phyloP scores from a whole-genome alignment of 805 yeast species.

The Ogataea minuta region DNA sequence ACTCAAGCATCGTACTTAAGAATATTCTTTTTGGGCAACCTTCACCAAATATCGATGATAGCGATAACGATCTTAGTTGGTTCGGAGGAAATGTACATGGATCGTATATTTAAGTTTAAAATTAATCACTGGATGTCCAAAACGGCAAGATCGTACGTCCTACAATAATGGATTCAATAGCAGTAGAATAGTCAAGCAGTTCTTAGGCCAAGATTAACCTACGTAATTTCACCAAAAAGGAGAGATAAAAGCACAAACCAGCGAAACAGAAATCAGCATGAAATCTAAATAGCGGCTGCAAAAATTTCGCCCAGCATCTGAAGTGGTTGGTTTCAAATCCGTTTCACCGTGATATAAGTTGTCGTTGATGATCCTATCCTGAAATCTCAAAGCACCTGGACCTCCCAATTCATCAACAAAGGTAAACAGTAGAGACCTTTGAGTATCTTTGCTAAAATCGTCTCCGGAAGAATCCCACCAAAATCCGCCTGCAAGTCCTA shows the following conservation, averaged over 20 bases:
- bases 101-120: slow-evolving; percentile 14
- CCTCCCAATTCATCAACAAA: slow-evolving; percentile 44
- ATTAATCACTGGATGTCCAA: too few relatives aligned
- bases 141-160: too few relatives aligned
- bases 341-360: slow-evolving; percentile 9
- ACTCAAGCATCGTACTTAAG: too few relatives aligned
- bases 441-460: slow-evolving; percentile 27
- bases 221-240: not conserved
- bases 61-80: slow-evolving; percentile 27
- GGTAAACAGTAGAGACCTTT: slow-evolving; percentile 42
- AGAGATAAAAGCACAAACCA: too few relatives aligned
- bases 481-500: slow-evolving; percentile 76
- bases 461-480: slow-evolving; percentile 96
- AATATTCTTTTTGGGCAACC: too few relatives aligned
- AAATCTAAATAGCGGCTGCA: too few relatives aligned
- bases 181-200: too few relatives aligned
- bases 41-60: too few relatives aligned
- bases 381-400: slow-evolving; percentile 1
- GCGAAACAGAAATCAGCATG: too few relatives aligned
- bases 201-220: too few relatives aligned
- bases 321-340: not conserved
- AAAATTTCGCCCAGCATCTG: not conserved
- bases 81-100: slow-evolving; percentile 26
- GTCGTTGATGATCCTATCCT: not conserved
- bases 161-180: too few relatives aligned